Conservation (phyloP, 306 rosid species). For the Rubus idaeus region DNA sequence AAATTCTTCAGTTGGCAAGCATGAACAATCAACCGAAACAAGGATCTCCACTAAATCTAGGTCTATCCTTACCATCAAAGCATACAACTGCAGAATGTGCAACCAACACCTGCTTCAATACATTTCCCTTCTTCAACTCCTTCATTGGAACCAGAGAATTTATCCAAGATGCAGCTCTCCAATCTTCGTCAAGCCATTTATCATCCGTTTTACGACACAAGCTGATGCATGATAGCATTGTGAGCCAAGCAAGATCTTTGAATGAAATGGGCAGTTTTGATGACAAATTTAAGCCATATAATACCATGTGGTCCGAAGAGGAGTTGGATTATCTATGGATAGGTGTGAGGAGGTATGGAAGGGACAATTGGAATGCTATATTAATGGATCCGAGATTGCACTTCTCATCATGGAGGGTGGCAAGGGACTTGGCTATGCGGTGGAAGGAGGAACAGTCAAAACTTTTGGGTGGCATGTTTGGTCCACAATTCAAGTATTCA, state of each 20-base stretch:
- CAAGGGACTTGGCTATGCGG: conserved; percentile 58
- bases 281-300: conserved; percentile 33
- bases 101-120: conserved; percentile 29
- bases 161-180: conserved; percentile 37
- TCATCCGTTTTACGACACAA: conserved; percentile 40
- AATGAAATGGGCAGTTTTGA: conserved; percentile 40
- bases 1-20: conserved; percentile 25
- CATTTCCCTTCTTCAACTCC: conserved; percentile 39
- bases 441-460: conserved; percentile 66
- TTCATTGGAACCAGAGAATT: conserved; percentile 34
- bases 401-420: conserved; percentile 49
- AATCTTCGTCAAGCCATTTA: conserved; percentile 34
- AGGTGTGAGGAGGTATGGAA: conserved; percentile 70
- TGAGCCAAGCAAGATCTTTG: conserved; percentile 41
- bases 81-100: conserved; percentile 32
- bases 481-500: conserved; percentile 39
- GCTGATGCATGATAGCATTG: conserved; percentile 46
- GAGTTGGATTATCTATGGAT: conserved; percentile 78
- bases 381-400: conserved; percentile 60
- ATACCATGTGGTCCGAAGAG: conserved; percentile 62
- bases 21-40: conserved; percentile 23
- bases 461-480: conserved; percentile 37
- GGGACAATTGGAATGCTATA: conserved; percentile 67
- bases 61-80: conserved; percentile 48
- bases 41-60: conserved; percentile 44